A percentile compares a stretch with the other conserved stretches of the same genome.
phyloP scores from a whole-genome alignment of 225 moss, liverwort and hornwort species.

The Pseudisothecium myosuroides region DNA sequence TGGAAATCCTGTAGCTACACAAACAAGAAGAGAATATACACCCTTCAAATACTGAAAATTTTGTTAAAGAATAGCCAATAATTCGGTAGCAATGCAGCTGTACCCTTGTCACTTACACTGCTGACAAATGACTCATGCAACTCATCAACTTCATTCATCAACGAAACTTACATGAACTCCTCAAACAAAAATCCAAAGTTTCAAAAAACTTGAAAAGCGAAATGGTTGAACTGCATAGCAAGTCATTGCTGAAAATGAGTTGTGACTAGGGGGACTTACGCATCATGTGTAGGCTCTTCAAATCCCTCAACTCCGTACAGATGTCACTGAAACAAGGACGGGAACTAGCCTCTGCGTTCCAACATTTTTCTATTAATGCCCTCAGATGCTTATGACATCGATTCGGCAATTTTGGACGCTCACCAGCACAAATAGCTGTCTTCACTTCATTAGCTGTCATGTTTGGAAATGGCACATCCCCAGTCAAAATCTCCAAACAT shows the following conservation, averaged over 20 bases:
- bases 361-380: neutral
- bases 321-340: neutral
- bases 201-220: neutral
- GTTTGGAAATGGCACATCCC: neutral
- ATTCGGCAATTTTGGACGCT: neutral
- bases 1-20: neutral
- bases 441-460: neutral
- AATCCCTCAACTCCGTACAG: neutral
- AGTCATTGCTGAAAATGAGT: neutral
- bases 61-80: neutral
- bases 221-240: neutral
- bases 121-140: neutral
- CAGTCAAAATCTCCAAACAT: constrained; percentile 1
- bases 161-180: neutral
- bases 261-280: neutral
- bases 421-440: neutral
- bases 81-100: neutral
- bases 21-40: too few species aligned
- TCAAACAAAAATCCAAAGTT: neutral
- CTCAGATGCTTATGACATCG: neutral
- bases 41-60: neutral
- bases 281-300: neutral
- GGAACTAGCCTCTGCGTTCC: neutral
- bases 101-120: neutral
- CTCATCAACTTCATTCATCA: neutral